Conservation (phyloP, 805 yeast genomes). For the Yarrowia phangngaensis region DNA sequence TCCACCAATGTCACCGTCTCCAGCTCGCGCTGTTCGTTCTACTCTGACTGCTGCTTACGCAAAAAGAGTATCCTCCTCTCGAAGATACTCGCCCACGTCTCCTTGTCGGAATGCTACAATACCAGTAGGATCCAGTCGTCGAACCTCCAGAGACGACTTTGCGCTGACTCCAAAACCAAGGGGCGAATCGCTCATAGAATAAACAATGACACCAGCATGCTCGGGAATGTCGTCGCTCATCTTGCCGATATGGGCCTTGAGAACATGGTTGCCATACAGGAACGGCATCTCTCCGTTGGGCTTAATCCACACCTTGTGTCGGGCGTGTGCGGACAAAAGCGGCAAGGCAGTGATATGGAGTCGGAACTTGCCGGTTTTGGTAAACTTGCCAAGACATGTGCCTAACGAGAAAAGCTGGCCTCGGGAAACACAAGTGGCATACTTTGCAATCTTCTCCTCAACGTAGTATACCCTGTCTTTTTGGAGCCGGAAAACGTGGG, state of each 20-base stretch:
- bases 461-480: constrained; percentile 96
- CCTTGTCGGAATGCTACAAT: constrained; percentile 96
- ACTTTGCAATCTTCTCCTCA: constrained; percentile 66
- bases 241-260: constrained; percentile 94
- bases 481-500: constrained; percentile 92
- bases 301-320: constrained; percentile 93
- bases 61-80: constrained; percentile 95
- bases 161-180: constrained; percentile 95
- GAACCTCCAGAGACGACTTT: constrained; percentile 82
- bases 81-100: constrained; percentile 94
- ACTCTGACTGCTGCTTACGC: constrained; percentile 55
- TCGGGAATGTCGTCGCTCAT: constrained; percentile 98
- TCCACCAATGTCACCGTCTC: too few species aligned
- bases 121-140: constrained; percentile 85
- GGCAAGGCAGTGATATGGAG: constrained; percentile 89
- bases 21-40: too few species aligned
- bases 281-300: constrained; percentile 98
- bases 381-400: constrained; percentile 90
- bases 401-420: constrained; percentile 89
- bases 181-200: constrained; percentile 85
- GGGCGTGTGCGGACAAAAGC: constrained; percentile 79
- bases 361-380: constrained; percentile 95
- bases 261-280: constrained; percentile 90
- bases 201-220: constrained; percentile 91
- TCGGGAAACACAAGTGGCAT: constrained; percentile 89